phyloP scores from a whole-genome alignment of 163 green algal genomes.

The Chloroidium sp. region DNA sequence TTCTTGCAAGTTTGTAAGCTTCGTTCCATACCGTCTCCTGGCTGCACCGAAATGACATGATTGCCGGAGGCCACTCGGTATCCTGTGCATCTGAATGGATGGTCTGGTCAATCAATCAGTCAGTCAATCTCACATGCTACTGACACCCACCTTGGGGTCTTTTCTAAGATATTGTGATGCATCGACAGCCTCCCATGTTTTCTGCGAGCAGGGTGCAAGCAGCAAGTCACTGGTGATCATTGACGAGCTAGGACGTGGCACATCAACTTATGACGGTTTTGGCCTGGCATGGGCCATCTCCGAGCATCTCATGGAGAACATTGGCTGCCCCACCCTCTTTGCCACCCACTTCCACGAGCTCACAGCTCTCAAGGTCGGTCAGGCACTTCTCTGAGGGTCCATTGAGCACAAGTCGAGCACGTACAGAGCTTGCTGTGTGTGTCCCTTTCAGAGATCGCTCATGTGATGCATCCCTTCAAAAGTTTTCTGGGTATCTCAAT shows the following conservation, averaged over 20 bases:
- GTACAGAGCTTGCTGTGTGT: no score
- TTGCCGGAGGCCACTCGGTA: not conserved
- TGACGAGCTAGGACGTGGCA: constrained; percentile 92
- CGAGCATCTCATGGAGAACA: constrained; percentile 83
- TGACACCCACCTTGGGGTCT: no score
- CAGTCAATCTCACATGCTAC: not conserved
- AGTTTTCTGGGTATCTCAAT: not conserved
- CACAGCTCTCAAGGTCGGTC: constrained; percentile 57
- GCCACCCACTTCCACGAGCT: constrained; percentile 98
- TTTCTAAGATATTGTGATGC: no score
- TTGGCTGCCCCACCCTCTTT: constrained; percentile 78
- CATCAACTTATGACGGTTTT: constrained; percentile 84
- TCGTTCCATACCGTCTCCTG: no score
- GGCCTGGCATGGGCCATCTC: constrained; percentile 91
- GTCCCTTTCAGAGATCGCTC: not conserved
- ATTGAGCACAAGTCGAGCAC: no score
- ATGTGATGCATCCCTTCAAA: not conserved
- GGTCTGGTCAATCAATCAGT: not conserved
- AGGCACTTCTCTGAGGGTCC: no score
- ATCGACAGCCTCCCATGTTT: not conserved
- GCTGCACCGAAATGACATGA: no score
- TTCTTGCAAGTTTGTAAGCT: no score
- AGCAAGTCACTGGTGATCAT: constrained; percentile 84
- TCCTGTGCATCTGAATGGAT: not conserved
- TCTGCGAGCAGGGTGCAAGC: constrained; percentile 46